Conservation (phyloP, 2,329 filamentous ascomycete genomes). For the Claviceps sorghi region DNA sequence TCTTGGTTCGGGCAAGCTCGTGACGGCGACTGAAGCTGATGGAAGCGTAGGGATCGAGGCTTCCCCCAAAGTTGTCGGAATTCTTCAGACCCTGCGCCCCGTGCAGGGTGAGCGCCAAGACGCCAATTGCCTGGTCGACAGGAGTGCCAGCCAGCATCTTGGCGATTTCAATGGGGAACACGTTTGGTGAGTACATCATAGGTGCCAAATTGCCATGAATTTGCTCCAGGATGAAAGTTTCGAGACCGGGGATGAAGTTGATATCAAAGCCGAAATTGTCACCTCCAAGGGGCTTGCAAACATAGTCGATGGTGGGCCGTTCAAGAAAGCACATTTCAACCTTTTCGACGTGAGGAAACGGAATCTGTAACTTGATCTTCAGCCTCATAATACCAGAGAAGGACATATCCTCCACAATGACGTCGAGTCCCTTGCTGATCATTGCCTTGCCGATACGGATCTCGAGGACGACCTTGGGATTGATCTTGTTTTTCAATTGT, state of each 20-base stretch:
- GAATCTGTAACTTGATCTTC: constrained; percentile 92
- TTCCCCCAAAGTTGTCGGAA: constrained; percentile 81
- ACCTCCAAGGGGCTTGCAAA: constrained; percentile 92
- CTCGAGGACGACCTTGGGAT: constrained; percentile 91
- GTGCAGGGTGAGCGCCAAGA: constrained; percentile 81
- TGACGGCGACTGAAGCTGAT: constrained; percentile 73
- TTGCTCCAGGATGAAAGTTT: constrained; percentile 87
- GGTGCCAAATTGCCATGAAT: constrained; percentile 87
- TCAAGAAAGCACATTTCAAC: constrained; percentile 92
- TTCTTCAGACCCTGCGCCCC: constrained; percentile 90
- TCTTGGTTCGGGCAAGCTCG: constrained; percentile 79
- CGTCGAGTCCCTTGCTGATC: constrained; percentile 90
- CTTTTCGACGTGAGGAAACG: constrained; percentile 89
- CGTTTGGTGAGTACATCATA: constrained; percentile 97
- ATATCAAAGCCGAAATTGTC: constrained; percentile 96
- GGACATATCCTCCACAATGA: constrained; percentile 96
- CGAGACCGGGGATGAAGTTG: constrained; percentile 93
- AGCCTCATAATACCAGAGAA: constrained; percentile 93
- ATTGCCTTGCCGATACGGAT: constrained; percentile 91
- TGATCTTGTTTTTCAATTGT: constrained; percentile 89
- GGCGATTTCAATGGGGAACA: constrained; percentile 95
- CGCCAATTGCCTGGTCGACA: constrained; percentile 90
- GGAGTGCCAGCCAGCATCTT: constrained; percentile 94
- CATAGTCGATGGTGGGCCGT: constrained; percentile 81
- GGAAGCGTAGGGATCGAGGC: constrained; percentile 76